These are phyloP conservation scores for Colletotrichum tropicale DNA, from an alignment of 2,329 filamentous ascomycete genomes.

Conservation along the genomic window DNA sequence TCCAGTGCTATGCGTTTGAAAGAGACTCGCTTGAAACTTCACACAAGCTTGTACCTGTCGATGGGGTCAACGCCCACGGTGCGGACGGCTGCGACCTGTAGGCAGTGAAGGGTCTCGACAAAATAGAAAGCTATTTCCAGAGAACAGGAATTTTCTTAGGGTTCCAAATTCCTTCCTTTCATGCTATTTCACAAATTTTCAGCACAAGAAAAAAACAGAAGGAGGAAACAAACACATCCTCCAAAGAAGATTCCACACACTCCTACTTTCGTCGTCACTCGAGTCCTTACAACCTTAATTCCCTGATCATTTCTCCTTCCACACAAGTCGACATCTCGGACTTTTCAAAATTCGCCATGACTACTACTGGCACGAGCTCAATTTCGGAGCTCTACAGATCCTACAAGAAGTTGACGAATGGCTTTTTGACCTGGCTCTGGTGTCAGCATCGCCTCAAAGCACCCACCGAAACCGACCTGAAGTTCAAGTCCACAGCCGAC, in stretches of 20 bases:
- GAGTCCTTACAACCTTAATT: no score
- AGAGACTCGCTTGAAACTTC: neutral
- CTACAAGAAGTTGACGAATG: neutral
- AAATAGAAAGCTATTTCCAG: no score
- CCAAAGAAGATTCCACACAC: no score
- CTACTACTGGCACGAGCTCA: neutral
- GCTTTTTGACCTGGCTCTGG: neutral
- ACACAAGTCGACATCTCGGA: neutral
- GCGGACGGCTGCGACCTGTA: accelerated
- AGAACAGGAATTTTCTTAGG: no score
- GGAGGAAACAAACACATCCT: no score
- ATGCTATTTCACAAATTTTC: neutral
- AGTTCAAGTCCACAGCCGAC: neutral
- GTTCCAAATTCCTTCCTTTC: accelerated
- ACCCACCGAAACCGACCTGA: accelerated
- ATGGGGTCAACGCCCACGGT: neutral
- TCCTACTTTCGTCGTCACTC: no score
- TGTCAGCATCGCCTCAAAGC: neutral
- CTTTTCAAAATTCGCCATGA: accelerated
- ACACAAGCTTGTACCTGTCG: neutral
- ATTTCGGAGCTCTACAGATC: neutral
- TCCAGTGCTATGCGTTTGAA: neutral
- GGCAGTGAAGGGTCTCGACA: neutral
- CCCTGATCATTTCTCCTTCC: neutral
- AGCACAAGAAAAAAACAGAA: no score